A percentile compares a stretch with the other conserved stretches of the same genome.
Evolutionary conservation across 2,329 filamentous ascomycete genomes (phyloP).

Genomic region (Zymoseptoria pseudotritici): DNA sequence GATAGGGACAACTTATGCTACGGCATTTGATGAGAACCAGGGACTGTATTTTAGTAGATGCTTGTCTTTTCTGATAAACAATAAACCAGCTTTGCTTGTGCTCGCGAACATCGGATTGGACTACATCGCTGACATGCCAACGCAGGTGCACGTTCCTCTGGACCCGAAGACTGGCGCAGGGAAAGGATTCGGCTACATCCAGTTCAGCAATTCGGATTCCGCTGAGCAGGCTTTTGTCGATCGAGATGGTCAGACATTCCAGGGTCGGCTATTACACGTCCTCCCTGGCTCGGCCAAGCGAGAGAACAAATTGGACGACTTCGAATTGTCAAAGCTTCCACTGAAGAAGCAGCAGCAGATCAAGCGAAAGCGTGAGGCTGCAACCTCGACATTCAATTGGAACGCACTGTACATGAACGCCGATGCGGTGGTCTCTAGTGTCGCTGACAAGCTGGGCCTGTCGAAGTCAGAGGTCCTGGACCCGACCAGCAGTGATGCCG

Average conservation of each 20-base stretch:
- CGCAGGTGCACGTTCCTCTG: conserved; percentile 79
- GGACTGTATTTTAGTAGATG: conserved; percentile 99
- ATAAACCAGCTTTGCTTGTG: conserved; percentile 14
- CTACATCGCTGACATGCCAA: conserved; percentile 1
- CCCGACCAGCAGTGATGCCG: conserved; percentile 89
- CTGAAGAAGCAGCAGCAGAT: conserved; percentile 92
- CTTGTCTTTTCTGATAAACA: conserved; percentile 61
- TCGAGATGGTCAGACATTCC: conserved; percentile 79
- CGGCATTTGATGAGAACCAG: conserved; percentile 80
- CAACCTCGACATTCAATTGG: conserved; percentile 82
- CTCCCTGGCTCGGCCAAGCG: conserved; percentile 77
- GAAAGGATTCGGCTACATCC: conserved; percentile 87
- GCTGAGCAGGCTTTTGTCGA: conserved; percentile 73
- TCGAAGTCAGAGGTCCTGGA: conserved; percentile 88
- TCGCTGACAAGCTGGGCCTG: conserved; percentile 78
- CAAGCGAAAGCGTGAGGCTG: conserved; percentile 72
- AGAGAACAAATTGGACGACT: conserved; percentile 77
- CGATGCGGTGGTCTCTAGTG: conserved; percentile 85
- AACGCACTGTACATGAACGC: conserved; percentile 98
- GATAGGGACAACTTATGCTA: conserved; percentile 99
- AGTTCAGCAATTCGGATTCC: conserved; percentile 63
- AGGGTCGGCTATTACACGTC: conserved; percentile 86
- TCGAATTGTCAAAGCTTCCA: conserved; percentile 80
- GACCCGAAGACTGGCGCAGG: conserved; percentile 61
- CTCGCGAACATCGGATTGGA: background rate